These are phyloP conservation scores for Allium cepa DNA, from an alignment of 106 monocot genomes.

Conservation along the genomic window DNA sequence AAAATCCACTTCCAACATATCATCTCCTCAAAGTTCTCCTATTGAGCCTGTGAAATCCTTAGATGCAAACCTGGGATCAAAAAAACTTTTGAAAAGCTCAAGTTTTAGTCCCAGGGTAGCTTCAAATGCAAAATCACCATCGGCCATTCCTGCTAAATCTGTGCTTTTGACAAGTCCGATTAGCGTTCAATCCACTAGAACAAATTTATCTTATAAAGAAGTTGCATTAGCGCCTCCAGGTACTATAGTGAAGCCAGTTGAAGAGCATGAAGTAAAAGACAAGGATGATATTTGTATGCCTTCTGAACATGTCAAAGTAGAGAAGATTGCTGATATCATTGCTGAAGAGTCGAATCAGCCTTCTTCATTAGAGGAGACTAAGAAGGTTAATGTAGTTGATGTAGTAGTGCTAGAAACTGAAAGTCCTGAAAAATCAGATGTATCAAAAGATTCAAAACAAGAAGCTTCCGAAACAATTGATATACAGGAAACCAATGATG, in stretches of 20 bases:
- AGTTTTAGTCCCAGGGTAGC: slow-evolving; percentile 49
- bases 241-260: slow-evolving; percentile 48
- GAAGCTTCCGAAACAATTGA: not conserved
- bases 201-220: slow-evolving; percentile 87
- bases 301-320: slow-evolving; percentile 13
- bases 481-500: slow-evolving; percentile 18
- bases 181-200: slow-evolving; percentile 31
- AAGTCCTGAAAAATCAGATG: slow-evolving; percentile 10
- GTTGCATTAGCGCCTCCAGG: slow-evolving; percentile 90
- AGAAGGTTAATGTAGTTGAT: slow-evolving; percentile 5
- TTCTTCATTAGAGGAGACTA: slow-evolving; percentile 11
- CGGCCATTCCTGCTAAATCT: slow-evolving; percentile 39
- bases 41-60: slow-evolving; percentile 19
- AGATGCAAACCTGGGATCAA: slow-evolving; percentile 25
- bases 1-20: slow-evolving; percentile 23
- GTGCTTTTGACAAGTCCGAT: slow-evolving; percentile 20
- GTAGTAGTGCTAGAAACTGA: slow-evolving; percentile 8
- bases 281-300: slow-evolving; percentile 12
- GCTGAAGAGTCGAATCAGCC: not conserved
- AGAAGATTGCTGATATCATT: slow-evolving; percentile 1
- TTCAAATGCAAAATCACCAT: slow-evolving; percentile 18
- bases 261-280: slow-evolving; percentile 24
- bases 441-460: slow-evolving; percentile 9
- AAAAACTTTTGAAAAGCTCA: slow-evolving; percentile 51
- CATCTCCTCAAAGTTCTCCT: slow-evolving; percentile 41